Evolutionary conservation across 148 eudicot species (phyloP).

Genomic region (Dianthus caryophyllus): DNA sequence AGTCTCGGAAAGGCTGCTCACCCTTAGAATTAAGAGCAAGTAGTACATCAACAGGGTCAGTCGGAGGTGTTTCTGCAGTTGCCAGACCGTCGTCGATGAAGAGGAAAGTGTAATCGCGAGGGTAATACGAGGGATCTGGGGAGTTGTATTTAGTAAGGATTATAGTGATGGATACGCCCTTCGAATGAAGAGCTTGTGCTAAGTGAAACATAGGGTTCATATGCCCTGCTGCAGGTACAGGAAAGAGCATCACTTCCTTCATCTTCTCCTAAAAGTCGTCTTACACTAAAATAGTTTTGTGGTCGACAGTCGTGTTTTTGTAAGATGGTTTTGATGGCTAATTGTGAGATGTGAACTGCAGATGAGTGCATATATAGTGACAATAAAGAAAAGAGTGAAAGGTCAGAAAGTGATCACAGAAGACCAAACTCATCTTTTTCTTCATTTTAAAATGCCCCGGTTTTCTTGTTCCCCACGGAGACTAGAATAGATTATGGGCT

Average conservation of each 20-base stretch:
- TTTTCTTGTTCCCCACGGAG: too few relatives aligned
- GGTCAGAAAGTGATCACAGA: too few relatives aligned
- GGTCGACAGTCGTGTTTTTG: too few relatives aligned
- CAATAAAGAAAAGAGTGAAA: too few relatives aligned
- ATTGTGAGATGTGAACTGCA: too few relatives aligned
- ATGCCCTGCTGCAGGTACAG: conserved; percentile 39
- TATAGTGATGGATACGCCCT: conserved; percentile 38
- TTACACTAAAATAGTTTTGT: too few relatives aligned
- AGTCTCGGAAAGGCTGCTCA: conserved; percentile 28
- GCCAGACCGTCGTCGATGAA: conserved; percentile 28
- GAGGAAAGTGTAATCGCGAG: conserved; percentile 34
- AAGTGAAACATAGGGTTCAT: conserved; percentile 43
- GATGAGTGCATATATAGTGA: too few relatives aligned
- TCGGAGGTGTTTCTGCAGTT: background rate
- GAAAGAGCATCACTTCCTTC: conserved; percentile 28
- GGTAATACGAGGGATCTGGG: conserved; percentile 34
- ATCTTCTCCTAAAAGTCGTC: background rate
- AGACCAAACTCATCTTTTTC: background rate
- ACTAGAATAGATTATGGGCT: too few relatives aligned
- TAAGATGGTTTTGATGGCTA: too few relatives aligned
- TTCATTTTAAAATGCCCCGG: background rate
- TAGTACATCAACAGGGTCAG: conserved; percentile 11
- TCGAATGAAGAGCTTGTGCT: conserved; percentile 32
- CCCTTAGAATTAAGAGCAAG: conserved; percentile 17
- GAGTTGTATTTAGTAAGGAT: conserved; percentile 27